A percentile compares a stretch with the other conserved stretches of the same genome.
Conservation (phyloP, 2,329 filamentous ascomycete species). For the Neonectria sp. region DNA sequence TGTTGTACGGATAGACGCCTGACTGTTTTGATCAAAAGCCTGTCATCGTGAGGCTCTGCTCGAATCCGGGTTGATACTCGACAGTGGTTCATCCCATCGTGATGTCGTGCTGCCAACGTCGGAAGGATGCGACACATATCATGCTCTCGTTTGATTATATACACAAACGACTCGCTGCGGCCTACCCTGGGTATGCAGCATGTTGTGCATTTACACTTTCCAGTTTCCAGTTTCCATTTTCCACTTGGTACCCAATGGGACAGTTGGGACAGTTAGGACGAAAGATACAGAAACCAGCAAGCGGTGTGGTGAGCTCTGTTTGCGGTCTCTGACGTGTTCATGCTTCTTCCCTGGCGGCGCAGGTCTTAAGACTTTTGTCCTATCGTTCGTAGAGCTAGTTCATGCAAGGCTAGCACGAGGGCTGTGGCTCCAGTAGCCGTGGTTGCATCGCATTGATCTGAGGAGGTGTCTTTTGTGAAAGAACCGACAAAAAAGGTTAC, state of each 20-base stretch:
- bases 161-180: neutral
- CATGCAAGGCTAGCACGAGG: slow-evolving; percentile 24
- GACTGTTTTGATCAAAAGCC: neutral
- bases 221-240: neutral
- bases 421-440: neutral
- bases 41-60: slow-evolving; percentile 1
- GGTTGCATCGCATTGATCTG: slow-evolving; percentile 22
- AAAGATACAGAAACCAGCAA: neutral
- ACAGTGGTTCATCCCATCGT: neutral
- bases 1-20: neutral
- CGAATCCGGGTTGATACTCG: neutral
- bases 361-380: slow-evolving; percentile 21
- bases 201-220: neutral
- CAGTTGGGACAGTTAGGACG: neutral
- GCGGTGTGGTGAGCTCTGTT: slow-evolving; percentile 3
- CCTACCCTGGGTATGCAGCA: slow-evolving; percentile 4
- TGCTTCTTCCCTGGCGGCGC: slow-evolving; percentile 16
- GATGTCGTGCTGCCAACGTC: slow-evolving; percentile 13
- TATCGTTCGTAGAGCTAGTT: slow-evolving; percentile 29
- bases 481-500: neutral
- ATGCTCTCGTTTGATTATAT: too few relatives aligned
- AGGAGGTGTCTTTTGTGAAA: neutral
- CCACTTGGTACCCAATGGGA: neutral
- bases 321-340: slow-evolving; percentile 26
- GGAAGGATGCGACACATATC: too few relatives aligned